Base-by-base conservation (phyloP, 768 basidiomycete genomes). In the Artomyces pyxidatus region DNA sequence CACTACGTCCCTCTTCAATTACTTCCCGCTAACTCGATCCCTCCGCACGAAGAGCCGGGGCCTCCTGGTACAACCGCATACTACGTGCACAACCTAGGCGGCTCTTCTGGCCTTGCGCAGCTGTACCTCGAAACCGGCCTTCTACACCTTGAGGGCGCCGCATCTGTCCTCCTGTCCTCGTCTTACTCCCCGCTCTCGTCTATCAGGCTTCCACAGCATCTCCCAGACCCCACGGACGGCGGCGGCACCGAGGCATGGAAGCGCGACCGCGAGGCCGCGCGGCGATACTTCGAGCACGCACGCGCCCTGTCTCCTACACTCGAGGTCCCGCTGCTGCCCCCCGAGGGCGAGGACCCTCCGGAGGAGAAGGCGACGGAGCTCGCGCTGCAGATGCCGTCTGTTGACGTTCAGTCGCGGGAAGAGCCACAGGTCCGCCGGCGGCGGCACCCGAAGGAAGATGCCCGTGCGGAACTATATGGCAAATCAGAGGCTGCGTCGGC, bases 101-200 rank as follows among this genome's bases (percentile, higher is more conserved):
- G 86, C 27, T 57, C 71, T n/a, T 60, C 62, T 16, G 83, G 83
- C 0, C 70, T 89, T 2, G 87, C 84, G 1, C 82, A 80, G 49
- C 77, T 90, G 8, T 89, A 87, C 63, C 68, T 86, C 6, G 85
- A 88, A 63, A 83, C 84, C 4, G 88, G 88, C 3, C 71, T 88
- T 23, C 76, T 90, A 26, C 79, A 89, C 59, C 72, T 89, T n/a
- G 88, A 90, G 62, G 88, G 88, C 6, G 76, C 84, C 12, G 86
- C 88, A 16, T 74, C 81, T 0, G 69, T 72, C n/a, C 71, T 89
- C 26, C 75, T 88, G 26, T 74, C 83, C 4, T 78, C 84, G 3
- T 85, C 87, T 1, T 83, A 83, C 59, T 81, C 85, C 16, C 85
- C 83, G 37, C 72, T 89, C 19, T 84, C 87, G 2, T 88, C 88